Evolutionary conservation across 257 asterid species (phyloP).

Genomic region (Lantana camara): DNA sequence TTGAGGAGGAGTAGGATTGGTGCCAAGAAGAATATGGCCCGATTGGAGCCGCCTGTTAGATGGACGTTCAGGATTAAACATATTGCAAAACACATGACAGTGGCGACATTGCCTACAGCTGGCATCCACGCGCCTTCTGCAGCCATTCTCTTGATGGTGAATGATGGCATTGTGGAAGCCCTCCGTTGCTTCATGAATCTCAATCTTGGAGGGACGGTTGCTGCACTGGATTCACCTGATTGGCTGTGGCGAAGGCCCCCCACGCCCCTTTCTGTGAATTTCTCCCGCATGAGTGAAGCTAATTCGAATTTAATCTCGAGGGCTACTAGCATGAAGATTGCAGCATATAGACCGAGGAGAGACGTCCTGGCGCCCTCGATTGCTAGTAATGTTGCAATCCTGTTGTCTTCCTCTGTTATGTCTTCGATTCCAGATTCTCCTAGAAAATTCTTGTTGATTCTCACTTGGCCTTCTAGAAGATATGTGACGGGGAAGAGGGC

Average conservation of each 20-base stretch:
- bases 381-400: slow-evolving; percentile 75
- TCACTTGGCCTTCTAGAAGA: slow-evolving; percentile 89
- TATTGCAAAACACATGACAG: slow-evolving; percentile 84
- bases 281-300: slow-evolving; percentile 83
- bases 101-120: slow-evolving; percentile 97
- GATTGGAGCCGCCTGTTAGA: slow-evolving; percentile 91
- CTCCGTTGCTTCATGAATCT: slow-evolving; percentile 96
- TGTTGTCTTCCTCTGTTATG: slow-evolving; percentile 72
- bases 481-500: slow-evolving; percentile 99
- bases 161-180: slow-evolving; percentile 70
- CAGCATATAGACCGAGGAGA: slow-evolving; percentile 91
- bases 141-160: slow-evolving; percentile 76
- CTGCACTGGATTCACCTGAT: slow-evolving; percentile 70
- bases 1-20: slow-evolving; percentile 86
- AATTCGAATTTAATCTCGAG: slow-evolving; percentile 97
- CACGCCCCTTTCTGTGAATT: slow-evolving; percentile 65
- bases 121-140: slow-evolving; percentile 99
- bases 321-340: slow-evolving; percentile 93
- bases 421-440: slow-evolving; percentile 56
- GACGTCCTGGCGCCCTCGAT: slow-evolving; percentile 97
- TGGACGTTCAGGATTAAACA: slow-evolving; percentile 85
- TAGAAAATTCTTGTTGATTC: slow-evolving; percentile 62
- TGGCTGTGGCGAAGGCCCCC: slow-evolving; percentile 74
- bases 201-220: slow-evolving; percentile 73
- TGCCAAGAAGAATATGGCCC: slow-evolving; percentile 93